A percentile compares a stretch with the other conserved stretches of the same genome.
phyloP scores from a whole-genome alignment of 179 eudicot genomes.

The Beta corolliflora region DNA sequence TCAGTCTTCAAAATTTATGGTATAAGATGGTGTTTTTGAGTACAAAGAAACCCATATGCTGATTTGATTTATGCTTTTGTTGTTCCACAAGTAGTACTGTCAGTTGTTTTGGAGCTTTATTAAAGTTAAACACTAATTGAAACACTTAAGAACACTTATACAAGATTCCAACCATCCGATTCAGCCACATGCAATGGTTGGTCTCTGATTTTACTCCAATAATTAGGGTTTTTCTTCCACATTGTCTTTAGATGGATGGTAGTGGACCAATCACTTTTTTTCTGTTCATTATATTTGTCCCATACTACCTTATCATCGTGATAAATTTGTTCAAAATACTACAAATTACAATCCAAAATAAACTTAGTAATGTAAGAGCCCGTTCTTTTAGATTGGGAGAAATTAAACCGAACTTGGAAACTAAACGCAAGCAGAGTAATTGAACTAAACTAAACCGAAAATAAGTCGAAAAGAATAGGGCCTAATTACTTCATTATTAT shows the following conservation, averaged over 20 bases:
- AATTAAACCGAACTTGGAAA: no score
- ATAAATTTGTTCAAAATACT: no score
- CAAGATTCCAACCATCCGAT: constrained; percentile 8
- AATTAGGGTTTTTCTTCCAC: background rate
- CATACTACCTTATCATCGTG: no score
- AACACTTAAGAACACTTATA: background rate
- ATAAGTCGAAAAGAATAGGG: no score
- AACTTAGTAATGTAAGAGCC: no score
- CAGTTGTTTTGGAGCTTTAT: constrained; percentile 12
- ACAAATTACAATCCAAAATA: no score
- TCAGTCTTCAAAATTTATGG: background rate
- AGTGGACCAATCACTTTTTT: no score
- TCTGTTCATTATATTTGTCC: no score
- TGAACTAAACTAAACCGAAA: no score
- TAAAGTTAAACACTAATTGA: constrained; percentile 17
- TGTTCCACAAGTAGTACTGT: background rate
- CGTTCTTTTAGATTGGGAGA: no score
- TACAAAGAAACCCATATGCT: background rate
- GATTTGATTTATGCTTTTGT: background rate
- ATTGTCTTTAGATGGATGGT: background rate
- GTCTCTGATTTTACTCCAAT: constrained; percentile 11
- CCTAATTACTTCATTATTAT: no score
- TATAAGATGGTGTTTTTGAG: background rate
- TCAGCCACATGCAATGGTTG: constrained; percentile 21
- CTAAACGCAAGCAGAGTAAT: no score